Percentiles rank a stretch among this genome's conserved stretches.
Conservation (phyloP, 1,284 basidiomycete species). For the Neolentinus lepideus region DNA sequence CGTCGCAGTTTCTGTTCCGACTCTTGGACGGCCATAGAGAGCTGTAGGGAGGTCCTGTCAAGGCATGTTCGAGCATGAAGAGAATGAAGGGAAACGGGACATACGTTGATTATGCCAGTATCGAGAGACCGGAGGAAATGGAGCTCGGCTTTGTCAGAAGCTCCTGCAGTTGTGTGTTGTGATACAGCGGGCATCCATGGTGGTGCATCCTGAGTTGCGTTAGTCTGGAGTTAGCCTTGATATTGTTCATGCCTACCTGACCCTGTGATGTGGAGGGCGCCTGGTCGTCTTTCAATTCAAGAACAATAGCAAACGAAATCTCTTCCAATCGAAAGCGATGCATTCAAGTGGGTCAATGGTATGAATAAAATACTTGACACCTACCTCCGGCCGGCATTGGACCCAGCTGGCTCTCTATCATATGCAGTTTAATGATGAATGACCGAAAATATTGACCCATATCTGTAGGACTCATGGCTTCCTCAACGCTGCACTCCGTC, state of each 20-base stretch:
- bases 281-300: constrained; percentile 73
- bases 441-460: constrained; percentile 78
- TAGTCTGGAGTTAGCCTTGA: not conserved
- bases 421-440: constrained; percentile 78
- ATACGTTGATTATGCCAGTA: constrained; percentile 80
- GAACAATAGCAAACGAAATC: constrained; percentile 73
- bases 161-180: constrained; percentile 57
- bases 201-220: constrained; percentile 37
- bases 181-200: constrained; percentile 70
- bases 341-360: not conserved
- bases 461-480: constrained; percentile 54
- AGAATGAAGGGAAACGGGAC: constrained; percentile 16
- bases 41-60: constrained; percentile 27
- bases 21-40: constrained; percentile 75
- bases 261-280: constrained; percentile 46
- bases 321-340: constrained; percentile 28
- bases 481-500: constrained; percentile 45
- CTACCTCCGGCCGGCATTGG: constrained; percentile 46
- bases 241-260: constrained; percentile 27
- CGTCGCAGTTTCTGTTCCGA: constrained; percentile 54
- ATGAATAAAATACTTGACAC: constrained; percentile 4
- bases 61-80: not conserved
- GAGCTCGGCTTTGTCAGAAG: constrained; percentile 50
- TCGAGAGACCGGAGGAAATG: constrained; percentile 74
- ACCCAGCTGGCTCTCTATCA: constrained; percentile 74